Evolutionary conservation across 2,329 filamentous ascomycete species (phyloP).

Genomic region (Mollisiaceae sp.): DNA sequence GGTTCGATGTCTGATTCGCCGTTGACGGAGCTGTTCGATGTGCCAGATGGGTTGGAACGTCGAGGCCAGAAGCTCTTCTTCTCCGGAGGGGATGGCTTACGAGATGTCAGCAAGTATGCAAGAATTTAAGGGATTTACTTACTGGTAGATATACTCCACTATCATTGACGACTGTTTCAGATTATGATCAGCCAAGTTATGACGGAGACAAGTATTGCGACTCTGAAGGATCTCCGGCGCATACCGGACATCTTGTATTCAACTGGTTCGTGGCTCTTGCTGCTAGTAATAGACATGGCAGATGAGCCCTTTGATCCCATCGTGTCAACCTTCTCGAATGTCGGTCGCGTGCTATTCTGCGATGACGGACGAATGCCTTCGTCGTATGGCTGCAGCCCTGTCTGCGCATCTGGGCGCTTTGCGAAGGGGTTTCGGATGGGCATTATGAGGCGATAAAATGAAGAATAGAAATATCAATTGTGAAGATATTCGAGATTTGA

Average conservation of each 20-base stretch:
- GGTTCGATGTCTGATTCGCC: constrained; percentile 84
- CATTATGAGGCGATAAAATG: constrained; percentile 51
- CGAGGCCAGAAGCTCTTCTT: constrained; percentile 80
- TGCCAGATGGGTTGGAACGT: constrained; percentile 53
- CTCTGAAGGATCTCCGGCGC: constrained; percentile 40
- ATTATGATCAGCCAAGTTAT: constrained; percentile 15
- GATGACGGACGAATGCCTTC: constrained; percentile 56
- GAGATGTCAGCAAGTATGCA: constrained; percentile 38
- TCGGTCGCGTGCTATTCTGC: constrained; percentile 52
- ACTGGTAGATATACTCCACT: constrained; percentile 94
- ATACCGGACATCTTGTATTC: constrained; percentile 84
- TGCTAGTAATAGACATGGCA: constrained; percentile 65
- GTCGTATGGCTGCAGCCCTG: constrained; percentile 45
- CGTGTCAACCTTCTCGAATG: constrained; percentile 67
- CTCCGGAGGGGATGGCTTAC: constrained; percentile 84
- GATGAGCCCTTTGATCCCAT: constrained; percentile 67
- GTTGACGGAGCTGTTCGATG: constrained; percentile 61
- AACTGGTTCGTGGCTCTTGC: constrained; percentile 65
- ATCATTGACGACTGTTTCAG: constrained; percentile 84
- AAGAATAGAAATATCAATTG: background rate
- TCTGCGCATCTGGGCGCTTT: constrained; percentile 54
- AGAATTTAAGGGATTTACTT: constrained; percentile 44
- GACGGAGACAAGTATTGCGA: background rate
- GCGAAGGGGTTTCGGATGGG: constrained; percentile 75
- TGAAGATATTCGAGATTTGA: background rate